Evolutionary conservation across 148 eudicot genomes (phyloP), one percentile per base, ranked within the genome.

Genomic region (Amaranthus cruentus): DNA sequence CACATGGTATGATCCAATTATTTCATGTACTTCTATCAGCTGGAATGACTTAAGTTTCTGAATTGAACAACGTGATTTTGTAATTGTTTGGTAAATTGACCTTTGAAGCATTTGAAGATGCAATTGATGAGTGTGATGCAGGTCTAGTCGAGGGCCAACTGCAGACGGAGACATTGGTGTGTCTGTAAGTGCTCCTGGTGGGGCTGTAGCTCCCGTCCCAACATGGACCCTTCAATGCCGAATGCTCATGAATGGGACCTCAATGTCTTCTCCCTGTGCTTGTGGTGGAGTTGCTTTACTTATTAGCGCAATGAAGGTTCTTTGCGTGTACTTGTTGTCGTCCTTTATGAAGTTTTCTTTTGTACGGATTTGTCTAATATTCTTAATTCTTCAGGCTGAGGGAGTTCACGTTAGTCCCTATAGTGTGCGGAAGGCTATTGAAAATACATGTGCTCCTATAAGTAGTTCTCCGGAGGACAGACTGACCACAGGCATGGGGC

Each of bases 111-210:
- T 38, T 46, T 62, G 38, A 42, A 49, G 48, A 21, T 66, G 42
- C 75, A 21, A 18, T 72, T 73, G 62, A 55, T 63, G 49, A 61
- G 44, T 72, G 57, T 63, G 66, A 73, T 93, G 84, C 85, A 95
- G 98, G 98, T 95, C 98, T 76, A 95, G 98, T 80, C 86, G 98
- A 79, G 98, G 98, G 73, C 98, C 98, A 59, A 95, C 98, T 65
- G 88, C 81, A 77, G 98, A 95, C 82, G 98, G 98, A 52, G 96
- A 88, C 83, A 90, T 95, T 78, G 98, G 98, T 76, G 96, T 95
- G 72, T 86, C 78, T 72, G 77, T 95, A 78, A 90, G 98, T 82
- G 98, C 98, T 77, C 93, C 98, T 82, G 98, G 98, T 69, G 98
- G 98, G 44, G 98, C 98, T 64, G 90, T 95, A 77, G 97, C 98